Evolutionary conservation across 768 basidiomycete genomes (phyloP), one percentile per base, ranked within the genome.

Genomic region (Mycena epipterygia): DNA sequence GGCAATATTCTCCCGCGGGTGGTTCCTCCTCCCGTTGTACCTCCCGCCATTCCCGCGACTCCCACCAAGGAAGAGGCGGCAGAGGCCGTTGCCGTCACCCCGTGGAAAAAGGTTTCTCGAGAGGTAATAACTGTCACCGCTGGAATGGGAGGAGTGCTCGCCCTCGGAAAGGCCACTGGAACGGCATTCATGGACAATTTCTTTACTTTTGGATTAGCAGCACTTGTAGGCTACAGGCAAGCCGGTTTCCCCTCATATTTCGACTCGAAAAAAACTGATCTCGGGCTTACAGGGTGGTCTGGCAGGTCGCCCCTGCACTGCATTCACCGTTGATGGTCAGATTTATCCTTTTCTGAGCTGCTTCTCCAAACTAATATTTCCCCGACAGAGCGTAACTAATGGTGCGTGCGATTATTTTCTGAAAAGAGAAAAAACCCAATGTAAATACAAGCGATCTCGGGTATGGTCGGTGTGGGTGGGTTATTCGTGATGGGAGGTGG

Each of bases 401-500:
- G 72, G n/a, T n/a, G n/a, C n/a, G n/a, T n/a, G n/a, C n/a, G n/a
- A n/a, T n/a, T n/a, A n/a, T n/a, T n/a, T n/a, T n/a, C n/a, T n/a
- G n/a, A n/a, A n/a, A n/a, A n/a, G n/a, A n/a, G n/a, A n/a, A n/a
- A n/a, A n/a, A n/a, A n/a, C n/a, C n/a, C n/a, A n/a, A n/a, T n/a
- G n/a, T n/a, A n/a, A n/a, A n/a, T n/a, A n/a, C n/a, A n/a, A n/a
- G n/a, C 72, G 6, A 70, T 73, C 27, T 64, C 60, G 11, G 89
- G 89, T 39, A 89, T 92, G 90, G 93, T 95, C 61, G 94, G 94
- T 42, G 83, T 95, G 39, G 95, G 94, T 21, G 95, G 95, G 41
- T 84, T 96, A 78, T 96, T 95, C 76, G 89, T 96, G 42, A 96
- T 96, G 95, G 95, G 95, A 49, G 95, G 95, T 37, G 92, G 95